Conservation (phyloP, 2,329 filamentous ascomycete genomes). For the Teratosphaeria pseudoeucalypti region DNA sequence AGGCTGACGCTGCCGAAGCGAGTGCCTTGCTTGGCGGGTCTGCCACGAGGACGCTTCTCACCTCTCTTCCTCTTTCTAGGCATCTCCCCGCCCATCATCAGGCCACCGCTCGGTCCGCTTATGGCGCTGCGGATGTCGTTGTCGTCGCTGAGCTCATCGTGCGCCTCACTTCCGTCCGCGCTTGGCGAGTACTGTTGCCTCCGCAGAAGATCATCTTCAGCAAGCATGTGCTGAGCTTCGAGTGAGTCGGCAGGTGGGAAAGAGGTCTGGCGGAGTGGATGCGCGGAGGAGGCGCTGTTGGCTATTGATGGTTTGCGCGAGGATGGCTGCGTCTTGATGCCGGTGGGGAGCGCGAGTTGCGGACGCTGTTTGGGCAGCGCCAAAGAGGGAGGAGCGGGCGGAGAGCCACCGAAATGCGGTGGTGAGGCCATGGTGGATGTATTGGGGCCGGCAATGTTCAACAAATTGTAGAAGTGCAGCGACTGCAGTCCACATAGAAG, state of each 20-base stretch:
- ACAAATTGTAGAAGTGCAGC: not conserved
- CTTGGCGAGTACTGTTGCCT: conserved; percentile 15
- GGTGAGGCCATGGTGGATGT: conserved; percentile 4
- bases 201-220: conserved; percentile 8
- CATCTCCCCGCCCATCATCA: conserved; percentile 13
- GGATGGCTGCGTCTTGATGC: conserved; percentile 39
- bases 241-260: conserved; percentile 53
- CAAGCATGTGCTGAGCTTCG: conserved; percentile 38
- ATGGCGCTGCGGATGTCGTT: conserved; percentile 26
- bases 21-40: conserved; percentile 12
- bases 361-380: conserved; percentile 48
- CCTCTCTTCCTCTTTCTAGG: conserved; percentile 20
- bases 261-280: conserved; percentile 69
- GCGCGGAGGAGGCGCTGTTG: conserved; percentile 42
- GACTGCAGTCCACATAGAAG: not conserved
- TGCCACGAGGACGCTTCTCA: conserved; percentile 15
- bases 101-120: conserved; percentile 30
- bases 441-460: not conserved
- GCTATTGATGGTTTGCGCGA: conserved; percentile 57
- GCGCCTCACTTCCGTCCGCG: conserved; percentile 12
- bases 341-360: conserved; percentile 42
- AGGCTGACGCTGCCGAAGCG: conserved; percentile 13
- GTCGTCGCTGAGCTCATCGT: conserved; percentile 27
- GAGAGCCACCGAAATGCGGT: not conserved
- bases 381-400: conserved; percentile 5